These are phyloP conservation scores for Ogataea trehalophila DNA, from an alignment of 805 yeast genomes.

Conservation along the genomic window DNA sequence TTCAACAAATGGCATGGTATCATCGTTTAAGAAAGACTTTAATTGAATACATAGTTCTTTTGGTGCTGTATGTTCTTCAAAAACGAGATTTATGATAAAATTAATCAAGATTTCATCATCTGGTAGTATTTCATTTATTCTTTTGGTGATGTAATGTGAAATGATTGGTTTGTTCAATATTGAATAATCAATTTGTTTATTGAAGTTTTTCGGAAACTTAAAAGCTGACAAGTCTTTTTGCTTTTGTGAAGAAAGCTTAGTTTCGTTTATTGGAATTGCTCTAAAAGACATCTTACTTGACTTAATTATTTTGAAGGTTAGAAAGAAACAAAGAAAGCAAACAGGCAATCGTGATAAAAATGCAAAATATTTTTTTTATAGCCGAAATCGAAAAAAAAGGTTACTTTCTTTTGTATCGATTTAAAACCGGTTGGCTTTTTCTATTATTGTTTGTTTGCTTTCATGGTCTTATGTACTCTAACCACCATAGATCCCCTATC, in stretches of 20 bases:
- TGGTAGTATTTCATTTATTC: slow-evolving; percentile 35
- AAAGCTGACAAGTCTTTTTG: slow-evolving; percentile 13
- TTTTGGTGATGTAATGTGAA: slow-evolving; percentile 35
- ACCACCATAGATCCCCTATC: too few species aligned
- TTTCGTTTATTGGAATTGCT: slow-evolving; percentile 12
- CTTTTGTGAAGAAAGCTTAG: slow-evolving; percentile 9
- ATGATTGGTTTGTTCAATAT: slow-evolving; percentile 38
- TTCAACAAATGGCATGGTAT: slow-evolving; percentile 35
- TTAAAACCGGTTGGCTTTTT: too few species aligned
- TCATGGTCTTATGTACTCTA: too few species aligned
- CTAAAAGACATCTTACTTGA: slow-evolving; percentile 8
- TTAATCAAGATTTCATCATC: slow-evolving; percentile 48
- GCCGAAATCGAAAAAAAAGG: too few species aligned
- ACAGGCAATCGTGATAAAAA: background rate
- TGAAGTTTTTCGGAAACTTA: slow-evolving; percentile 34
- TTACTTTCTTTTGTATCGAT: too few species aligned
- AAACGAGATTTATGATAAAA: slow-evolving; percentile 37
- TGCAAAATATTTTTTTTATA: background rate
- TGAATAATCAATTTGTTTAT: slow-evolving; percentile 30
- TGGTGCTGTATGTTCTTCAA: slow-evolving; percentile 37
- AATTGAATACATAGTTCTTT: slow-evolving; percentile 38
- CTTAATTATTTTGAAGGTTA: background rate
- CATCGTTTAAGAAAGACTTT: slow-evolving; percentile 40
- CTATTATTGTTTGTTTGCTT: too few species aligned
- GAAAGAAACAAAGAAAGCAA: background rate